Percentiles rank a stretch among this genome's conserved stretches.
These are phyloP conservation scores for Lasiosphaeriaceae sp. DNA, from an alignment of 495 filamentous ascomycete genomes.

Conservation along the genomic window DNA sequence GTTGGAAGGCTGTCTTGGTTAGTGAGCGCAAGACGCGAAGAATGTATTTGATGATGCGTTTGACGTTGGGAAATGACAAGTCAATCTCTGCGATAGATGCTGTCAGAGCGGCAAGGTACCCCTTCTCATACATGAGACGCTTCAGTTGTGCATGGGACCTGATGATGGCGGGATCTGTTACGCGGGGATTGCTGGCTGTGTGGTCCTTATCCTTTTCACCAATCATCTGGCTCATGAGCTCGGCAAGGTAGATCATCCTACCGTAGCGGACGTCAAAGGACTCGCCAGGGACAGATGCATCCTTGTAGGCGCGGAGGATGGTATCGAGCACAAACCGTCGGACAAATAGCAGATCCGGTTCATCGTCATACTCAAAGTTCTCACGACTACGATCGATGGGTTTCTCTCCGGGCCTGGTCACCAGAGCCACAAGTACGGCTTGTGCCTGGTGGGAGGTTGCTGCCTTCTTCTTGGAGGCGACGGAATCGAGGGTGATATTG, in stretches of 20 bases:
- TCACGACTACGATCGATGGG: constrained; percentile 43
- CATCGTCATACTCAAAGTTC: constrained; percentile 67
- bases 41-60: constrained; percentile 93
- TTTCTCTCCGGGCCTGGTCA: constrained; percentile 78
- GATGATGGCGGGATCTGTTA: constrained; percentile 26
- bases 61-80: constrained; percentile 87
- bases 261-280: constrained; percentile 83
- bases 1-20: constrained; percentile 76
- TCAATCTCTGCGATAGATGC: constrained; percentile 94
- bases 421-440: constrained; percentile 79
- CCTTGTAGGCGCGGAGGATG: constrained; percentile 85
- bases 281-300: constrained; percentile 75
- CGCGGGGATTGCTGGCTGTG: constrained; percentile 35
- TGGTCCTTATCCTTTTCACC: constrained; percentile 64
- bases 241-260: constrained; percentile 76
- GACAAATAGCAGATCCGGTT: constrained; percentile 84
- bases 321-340: constrained; percentile 94
- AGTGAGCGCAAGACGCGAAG: constrained; percentile 81
- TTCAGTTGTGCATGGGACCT: constrained; percentile 70
- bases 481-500: constrained; percentile 63
- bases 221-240: constrained; percentile 90
- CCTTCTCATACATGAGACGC: constrained; percentile 96
- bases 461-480: constrained; percentile 74
- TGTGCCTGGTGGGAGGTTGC: constrained; percentile 82
- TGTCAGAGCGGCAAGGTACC: constrained; percentile 83